These are phyloP conservation scores for Madurella fahalii DNA, from an alignment of 2,329 filamentous ascomycete species.

Conservation along the genomic window DNA sequence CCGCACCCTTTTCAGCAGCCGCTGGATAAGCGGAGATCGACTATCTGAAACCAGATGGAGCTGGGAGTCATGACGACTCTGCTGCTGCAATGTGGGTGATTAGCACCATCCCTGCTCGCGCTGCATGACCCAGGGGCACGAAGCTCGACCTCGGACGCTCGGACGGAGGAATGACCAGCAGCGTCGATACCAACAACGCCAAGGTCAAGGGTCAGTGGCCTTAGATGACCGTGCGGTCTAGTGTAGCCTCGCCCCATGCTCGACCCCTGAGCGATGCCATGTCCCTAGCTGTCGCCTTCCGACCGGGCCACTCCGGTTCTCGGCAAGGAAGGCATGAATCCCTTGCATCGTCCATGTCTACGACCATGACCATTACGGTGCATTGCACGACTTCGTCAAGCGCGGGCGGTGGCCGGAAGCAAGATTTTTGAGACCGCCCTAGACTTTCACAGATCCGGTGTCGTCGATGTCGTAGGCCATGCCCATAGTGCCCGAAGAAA, in stretches of 20 bases:
- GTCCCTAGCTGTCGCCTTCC: slow-evolving; percentile 1
- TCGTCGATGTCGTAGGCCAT: too few relatives aligned
- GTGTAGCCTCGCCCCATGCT: not conserved
- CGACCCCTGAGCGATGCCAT: not conserved
- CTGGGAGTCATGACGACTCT: slow-evolving; percentile 1
- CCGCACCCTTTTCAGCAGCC: not conserved
- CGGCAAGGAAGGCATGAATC: slow-evolving; percentile 9
- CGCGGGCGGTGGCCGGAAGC: too few relatives aligned
- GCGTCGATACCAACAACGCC: not conserved
- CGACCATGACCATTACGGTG: not conserved
- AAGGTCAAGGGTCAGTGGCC: not conserved
- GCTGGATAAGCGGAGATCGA: slow-evolving; percentile 13
- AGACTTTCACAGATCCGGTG: too few relatives aligned
- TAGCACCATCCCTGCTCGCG: slow-evolving; percentile 2
- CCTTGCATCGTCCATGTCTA: slow-evolving; percentile 1
- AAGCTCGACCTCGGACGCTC: slow-evolving; percentile 7
- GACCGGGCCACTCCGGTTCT: slow-evolving; percentile 1
- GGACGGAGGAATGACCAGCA: slow-evolving; percentile 7
- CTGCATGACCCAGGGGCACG: slow-evolving; percentile 6
- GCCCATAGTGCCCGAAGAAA: too few relatives aligned
- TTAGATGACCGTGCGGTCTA: not conserved
- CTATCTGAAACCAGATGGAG: slow-evolving; percentile 14
- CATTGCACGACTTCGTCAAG: too few relatives aligned
- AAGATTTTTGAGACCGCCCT: too few relatives aligned
- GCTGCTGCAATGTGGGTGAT: slow-evolving; percentile 1